A percentile compares a stretch with the other conserved stretches of the same genome.
Evolutionary conservation across 179 eudicot genomes (phyloP).

Genomic region (Gypsophila paniculata): DNA sequence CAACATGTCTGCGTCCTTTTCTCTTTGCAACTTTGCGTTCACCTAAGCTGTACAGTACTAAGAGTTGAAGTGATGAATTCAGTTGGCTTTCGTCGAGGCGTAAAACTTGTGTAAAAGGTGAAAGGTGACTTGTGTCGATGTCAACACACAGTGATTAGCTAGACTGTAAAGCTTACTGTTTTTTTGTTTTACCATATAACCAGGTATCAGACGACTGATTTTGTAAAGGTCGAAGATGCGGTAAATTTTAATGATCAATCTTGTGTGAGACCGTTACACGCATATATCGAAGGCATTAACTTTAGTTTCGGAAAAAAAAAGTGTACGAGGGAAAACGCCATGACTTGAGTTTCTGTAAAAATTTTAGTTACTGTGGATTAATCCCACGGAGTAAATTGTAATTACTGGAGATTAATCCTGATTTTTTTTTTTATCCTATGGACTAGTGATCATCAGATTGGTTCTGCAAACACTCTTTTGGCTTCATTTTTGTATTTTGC

Average conservation of each 20-base stretch:
- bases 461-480: neutral
- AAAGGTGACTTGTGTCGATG: neutral
- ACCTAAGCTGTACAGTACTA: constrained; percentile 19
- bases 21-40: too few relatives aligned
- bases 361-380: too few relatives aligned
- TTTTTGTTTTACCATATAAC: constrained; percentile 12
- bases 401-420: too few relatives aligned
- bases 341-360: too few relatives aligned
- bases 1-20: neutral
- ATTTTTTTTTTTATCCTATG: too few relatives aligned
- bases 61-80: neutral
- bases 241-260: neutral
- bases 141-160: neutral
- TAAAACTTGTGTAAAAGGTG: neutral
- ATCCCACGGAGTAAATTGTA: too few relatives aligned
- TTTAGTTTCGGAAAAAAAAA: too few relatives aligned
- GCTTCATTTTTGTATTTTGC: neutral
- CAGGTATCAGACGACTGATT: constrained; percentile 3
- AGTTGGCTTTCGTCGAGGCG: neutral
- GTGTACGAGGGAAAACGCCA: too few relatives aligned
- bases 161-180: neutral
- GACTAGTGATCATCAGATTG: too few relatives aligned
- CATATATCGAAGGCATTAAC: too few relatives aligned
- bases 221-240: neutral
- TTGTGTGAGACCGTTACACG: too few relatives aligned